Percentiles rank a stretch among this genome's conserved stretches.
These are phyloP conservation scores for Prunus fruticosa DNA, from an alignment of 306 rosid species.

Conservation along the genomic window DNA sequence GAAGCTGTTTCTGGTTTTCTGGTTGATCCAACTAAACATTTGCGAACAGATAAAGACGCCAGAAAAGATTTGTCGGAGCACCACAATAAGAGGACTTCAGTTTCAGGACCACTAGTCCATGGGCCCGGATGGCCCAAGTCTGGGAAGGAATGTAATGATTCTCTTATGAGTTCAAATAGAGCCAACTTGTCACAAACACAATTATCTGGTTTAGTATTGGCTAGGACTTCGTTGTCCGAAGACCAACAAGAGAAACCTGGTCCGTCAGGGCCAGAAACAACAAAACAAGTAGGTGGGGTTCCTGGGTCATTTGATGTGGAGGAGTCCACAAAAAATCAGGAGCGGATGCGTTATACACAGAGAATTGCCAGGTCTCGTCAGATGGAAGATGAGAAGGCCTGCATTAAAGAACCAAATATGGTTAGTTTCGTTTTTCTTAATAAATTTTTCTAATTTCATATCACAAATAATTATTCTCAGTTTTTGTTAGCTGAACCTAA, in stretches of 20 bases:
- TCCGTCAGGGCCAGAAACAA: slow-evolving; percentile 27
- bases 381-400: slow-evolving; percentile 37
- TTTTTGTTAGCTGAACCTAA: background rate
- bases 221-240: slow-evolving; percentile 39
- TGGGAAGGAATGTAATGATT: slow-evolving; percentile 45
- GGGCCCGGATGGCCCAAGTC: slow-evolving; percentile 42
- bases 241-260: slow-evolving; percentile 47
- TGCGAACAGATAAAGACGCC: slow-evolving; percentile 34
- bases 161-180: slow-evolving; percentile 28
- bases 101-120: slow-evolving; percentile 70
- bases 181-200: slow-evolving; percentile 44
- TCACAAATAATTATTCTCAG: background rate
- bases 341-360: slow-evolving; percentile 39
- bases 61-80: slow-evolving; percentile 39
- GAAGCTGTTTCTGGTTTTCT: slow-evolving; percentile 57
- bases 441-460: background rate
- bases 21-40: slow-evolving; percentile 44
- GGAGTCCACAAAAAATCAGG: slow-evolving; percentile 45
- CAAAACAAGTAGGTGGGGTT: slow-evolving; percentile 31
- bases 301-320: slow-evolving; percentile 39
- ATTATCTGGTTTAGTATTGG: slow-evolving; percentile 58
- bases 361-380: slow-evolving; percentile 37
- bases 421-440: slow-evolving; percentile 37
- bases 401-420: slow-evolving; percentile 40
- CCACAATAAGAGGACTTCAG: slow-evolving; percentile 46